Evolutionary conservation across 139 green algal species (phyloP).

Genomic region (Closterium sp.): DNA sequence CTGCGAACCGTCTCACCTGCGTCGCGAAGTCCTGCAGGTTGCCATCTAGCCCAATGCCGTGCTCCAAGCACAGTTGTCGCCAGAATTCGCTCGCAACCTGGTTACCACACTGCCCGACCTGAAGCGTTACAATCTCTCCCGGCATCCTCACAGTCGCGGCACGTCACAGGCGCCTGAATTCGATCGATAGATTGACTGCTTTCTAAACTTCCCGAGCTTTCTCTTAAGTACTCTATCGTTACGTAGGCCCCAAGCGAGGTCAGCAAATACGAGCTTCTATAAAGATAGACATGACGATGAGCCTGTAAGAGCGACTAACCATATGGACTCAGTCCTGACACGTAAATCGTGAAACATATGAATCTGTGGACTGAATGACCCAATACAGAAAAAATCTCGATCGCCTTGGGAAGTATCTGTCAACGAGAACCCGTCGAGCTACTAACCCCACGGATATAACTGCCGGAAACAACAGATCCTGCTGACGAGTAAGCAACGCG

Average conservation of each 20-base stretch:
- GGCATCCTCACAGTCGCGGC: slow-evolving; percentile 71
- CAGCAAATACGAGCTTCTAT: neutral
- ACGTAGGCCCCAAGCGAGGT: neutral
- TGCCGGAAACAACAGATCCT: too few relatives aligned
- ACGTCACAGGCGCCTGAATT: neutral
- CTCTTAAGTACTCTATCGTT: too few relatives aligned
- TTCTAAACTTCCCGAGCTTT: too few relatives aligned
- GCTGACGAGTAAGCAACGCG: too few relatives aligned
- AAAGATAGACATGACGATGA: neutral
- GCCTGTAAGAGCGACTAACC: neutral
- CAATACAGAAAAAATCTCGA: too few relatives aligned
- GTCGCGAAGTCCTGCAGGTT: slow-evolving; percentile 73
- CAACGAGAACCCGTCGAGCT: too few relatives aligned
- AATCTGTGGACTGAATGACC: too few relatives aligned
- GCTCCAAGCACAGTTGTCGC: slow-evolving; percentile 91
- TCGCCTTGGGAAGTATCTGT: too few relatives aligned
- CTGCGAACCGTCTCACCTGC: neutral
- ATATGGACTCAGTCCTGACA: too few relatives aligned
- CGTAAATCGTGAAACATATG: too few relatives aligned
- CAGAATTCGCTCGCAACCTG: slow-evolving; percentile 98
- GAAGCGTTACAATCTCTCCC: slow-evolving; percentile 94
- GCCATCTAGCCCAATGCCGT: slow-evolving; percentile 96
- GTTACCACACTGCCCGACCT: slow-evolving; percentile 98
- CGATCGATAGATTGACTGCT: too few relatives aligned
- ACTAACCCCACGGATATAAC: too few relatives aligned